Evolutionary conservation across 2,329 filamentous ascomycete genomes (phyloP), one percentile per base, ranked within the genome.

Genomic region (Zasmidium citrigriseum): DNA sequence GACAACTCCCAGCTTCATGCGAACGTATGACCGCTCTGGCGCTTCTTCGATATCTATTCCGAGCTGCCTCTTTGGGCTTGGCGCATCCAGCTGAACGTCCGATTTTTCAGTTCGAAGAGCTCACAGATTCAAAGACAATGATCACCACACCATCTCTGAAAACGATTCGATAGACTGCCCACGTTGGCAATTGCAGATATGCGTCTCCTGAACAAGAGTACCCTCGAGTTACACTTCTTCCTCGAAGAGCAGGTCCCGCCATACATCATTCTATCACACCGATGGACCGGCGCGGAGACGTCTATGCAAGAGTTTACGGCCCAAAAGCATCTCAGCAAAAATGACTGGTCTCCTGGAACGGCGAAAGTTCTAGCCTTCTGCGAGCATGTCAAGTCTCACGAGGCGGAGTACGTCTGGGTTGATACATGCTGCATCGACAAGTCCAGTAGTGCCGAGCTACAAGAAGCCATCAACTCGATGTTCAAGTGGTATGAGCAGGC

Each of bases 391-490:
- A 7, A 18, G 34, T 16, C n/a, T 44, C 11, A 22, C 7, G 21
- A 18, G 10, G 21, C 41, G 10, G 20, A 52, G 7, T 63, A 58
- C 18, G 7, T 52, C 18, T 58, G 54, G 54, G 34, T 60, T 16
- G 54, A 60, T 34, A 60, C 54, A n/a, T 51, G 27, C 25, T 60
- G 57, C 44, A 60, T 60, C 29, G 27, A 59, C 52, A 55, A 56
- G 29, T 41, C 16, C 75, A 55, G 78, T 80, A 54, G 79, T 77
- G 63, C 70, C 65, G 78, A 78, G 61, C 61, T 67, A 20, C 74
- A 75, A 55, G 71, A 75, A 64, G 66, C 84, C 78, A 71, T 70
- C 2, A 82, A 82, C 20, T 80, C 61, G 12, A 58, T 58, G 48
- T 52, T 38, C 18, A 2, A 48, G 11, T 58, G 41, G 49, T 58